Percentiles rank a stretch among this genome's conserved stretches.
Conservation (phyloP, 768 basidiomycete species). For the Hortiboletus campestris region DNA sequence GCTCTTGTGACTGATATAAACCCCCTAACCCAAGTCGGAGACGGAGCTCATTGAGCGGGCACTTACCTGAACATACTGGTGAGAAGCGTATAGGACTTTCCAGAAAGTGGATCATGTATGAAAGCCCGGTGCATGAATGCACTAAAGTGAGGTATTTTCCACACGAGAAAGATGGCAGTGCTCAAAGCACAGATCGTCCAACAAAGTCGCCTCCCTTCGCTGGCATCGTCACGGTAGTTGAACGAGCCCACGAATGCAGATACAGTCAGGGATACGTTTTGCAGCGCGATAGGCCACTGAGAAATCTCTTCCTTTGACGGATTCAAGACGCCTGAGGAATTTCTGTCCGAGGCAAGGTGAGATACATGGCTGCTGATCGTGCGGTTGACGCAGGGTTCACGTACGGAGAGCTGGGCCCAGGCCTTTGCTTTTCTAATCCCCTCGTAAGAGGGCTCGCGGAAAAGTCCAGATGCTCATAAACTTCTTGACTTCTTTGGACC, state of each 20-base stretch:
- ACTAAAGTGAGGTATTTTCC: conserved; percentile 67
- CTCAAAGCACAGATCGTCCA: conserved; percentile 76
- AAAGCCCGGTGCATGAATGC: conserved; percentile 68
- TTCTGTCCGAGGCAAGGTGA: conserved; percentile 25
- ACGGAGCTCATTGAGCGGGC: neutral
- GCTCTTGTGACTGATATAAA: conserved; percentile 54
- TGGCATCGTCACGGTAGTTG: conserved; percentile 61
- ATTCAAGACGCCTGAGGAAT: conserved; percentile 33
- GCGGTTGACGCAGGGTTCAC: neutral
- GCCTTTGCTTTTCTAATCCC: conserved; percentile 19
- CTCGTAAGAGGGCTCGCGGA: conserved; percentile 16
- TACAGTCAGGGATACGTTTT: conserved; percentile 34
- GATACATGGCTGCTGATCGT: neutral
- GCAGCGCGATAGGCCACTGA: conserved; percentile 34
- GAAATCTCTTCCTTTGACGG: conserved; percentile 29
- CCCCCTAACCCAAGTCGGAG: neutral
- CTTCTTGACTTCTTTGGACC: conserved; percentile 43
- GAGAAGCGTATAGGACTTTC: conserved; percentile 70
- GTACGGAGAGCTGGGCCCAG: conserved; percentile 11
- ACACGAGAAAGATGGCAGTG: conserved; percentile 66
- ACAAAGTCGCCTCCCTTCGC: conserved; percentile 70
- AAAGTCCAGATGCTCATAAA: conserved; percentile 22
- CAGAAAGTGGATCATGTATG: conserved; percentile 79
- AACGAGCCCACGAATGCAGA: conserved; percentile 59
- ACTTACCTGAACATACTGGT: conserved; percentile 79